Base-by-base conservation (phyloP, 805 yeast species). In the Pichia exigua region DNA sequence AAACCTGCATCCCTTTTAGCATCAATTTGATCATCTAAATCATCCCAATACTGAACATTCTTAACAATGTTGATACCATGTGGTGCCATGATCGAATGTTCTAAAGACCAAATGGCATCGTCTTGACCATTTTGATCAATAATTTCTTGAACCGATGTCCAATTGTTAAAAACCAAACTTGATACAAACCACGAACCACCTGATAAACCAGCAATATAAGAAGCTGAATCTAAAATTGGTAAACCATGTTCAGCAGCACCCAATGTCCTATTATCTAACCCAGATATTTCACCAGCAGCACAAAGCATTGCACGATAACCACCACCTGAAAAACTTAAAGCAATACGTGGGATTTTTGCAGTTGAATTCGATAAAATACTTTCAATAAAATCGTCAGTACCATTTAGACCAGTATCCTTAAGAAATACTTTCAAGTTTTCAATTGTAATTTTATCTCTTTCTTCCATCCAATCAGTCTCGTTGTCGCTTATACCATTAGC, bases 131-230 rank as follows among this genome's bases (percentile, higher is more conserved):
- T 56, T 45, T 66, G 61, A 46, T 72, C 73, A 28, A 79, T 67
- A 40, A 87, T 77, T 2, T 73, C 80, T 57, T 82, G 83, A 24
- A 87, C 79, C 13, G 85, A 72, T 11, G 90, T 79, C 82, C 85
- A 89, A 62, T 83, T 81, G 64, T 88, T 86, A 62, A 77, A 72
- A 0, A 78, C 80, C 30, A 88, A 66, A 11, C 91, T 76, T 1
- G 87, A 84, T 27, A 87, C 72, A 46, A 87, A 71, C 95, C 95
- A 88, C 15, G 86, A 77, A 27, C 96, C 96, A 32, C 96, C 96
- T 17, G 91, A 83, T 39, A 88, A 75, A 10, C 92, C 95, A 6
- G 87, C 70, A 5, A 89, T 65, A 62, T 90, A 89, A 13, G 86
- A 78, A 1, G 88, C 63, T 7, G 85, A 70, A 60, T 85, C 89